Percentiles rank a stretch among this genome's conserved stretches.
phyloP scores from a whole-genome alignment of 2,329 filamentous ascomycete genomes.

The Lasiodiplodia citricola region DNA sequence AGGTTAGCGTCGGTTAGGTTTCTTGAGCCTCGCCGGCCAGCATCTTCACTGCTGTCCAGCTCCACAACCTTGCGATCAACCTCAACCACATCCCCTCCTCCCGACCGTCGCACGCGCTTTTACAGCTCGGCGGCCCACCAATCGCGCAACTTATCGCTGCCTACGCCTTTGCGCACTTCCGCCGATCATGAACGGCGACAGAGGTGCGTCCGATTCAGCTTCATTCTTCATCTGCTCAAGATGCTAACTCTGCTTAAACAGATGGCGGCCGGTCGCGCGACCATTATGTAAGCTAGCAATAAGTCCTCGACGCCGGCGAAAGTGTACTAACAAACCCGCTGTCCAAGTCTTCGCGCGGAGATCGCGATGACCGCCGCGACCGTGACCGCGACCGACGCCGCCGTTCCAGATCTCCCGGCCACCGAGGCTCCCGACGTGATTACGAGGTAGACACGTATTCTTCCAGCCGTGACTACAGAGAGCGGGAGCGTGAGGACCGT shows the following conservation, averaged over 20 bases:
- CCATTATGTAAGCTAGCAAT: slow-evolving; percentile 43
- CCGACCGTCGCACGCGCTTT: slow-evolving; percentile 17
- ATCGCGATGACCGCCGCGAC: slow-evolving; percentile 44
- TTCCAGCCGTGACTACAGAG: slow-evolving; percentile 88
- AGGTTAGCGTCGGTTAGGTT: slow-evolving; percentile 18
- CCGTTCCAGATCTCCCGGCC: slow-evolving; percentile 85
- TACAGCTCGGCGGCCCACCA: slow-evolving; percentile 16
- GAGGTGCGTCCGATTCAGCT: slow-evolving; percentile 11
- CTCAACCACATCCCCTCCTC: background rate
- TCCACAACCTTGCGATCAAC: slow-evolving; percentile 17
- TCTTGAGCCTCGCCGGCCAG: slow-evolving; percentile 20
- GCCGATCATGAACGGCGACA: slow-evolving; percentile 26
- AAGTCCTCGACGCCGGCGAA: slow-evolving; percentile 30
- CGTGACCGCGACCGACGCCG: slow-evolving; percentile 57
- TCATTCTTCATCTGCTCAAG: slow-evolving; percentile 15
- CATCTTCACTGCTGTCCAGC: slow-evolving; percentile 21
- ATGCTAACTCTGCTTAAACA: slow-evolving; percentile 12
- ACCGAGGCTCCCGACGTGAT: slow-evolving; percentile 72
- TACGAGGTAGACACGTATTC: slow-evolving; percentile 86
- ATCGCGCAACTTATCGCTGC: slow-evolving; percentile 14
- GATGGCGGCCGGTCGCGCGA: slow-evolving; percentile 39
- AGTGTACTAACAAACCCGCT: slow-evolving; percentile 36
- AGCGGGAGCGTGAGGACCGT: slow-evolving; percentile 90
- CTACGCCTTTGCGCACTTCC: slow-evolving; percentile 12
- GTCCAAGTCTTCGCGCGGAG: slow-evolving; percentile 51